Evolutionary conservation across 345 rosid genomes (phyloP).

Genomic region (Pistacia integerrima): DNA sequence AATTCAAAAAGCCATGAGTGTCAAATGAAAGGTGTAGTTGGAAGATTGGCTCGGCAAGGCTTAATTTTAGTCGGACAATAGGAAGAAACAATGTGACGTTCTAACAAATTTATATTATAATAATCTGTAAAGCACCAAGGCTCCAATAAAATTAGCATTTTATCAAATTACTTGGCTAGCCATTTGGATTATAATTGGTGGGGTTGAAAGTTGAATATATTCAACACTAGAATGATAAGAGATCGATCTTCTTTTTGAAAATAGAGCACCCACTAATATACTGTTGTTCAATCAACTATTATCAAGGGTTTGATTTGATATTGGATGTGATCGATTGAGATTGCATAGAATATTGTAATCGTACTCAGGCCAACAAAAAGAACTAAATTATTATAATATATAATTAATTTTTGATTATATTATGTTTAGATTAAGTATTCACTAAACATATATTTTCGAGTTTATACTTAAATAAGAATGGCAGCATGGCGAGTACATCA

Average conservation of each 20-base stretch:
- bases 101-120: not conserved
- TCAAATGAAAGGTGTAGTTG: not conserved
- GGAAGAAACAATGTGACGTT: not conserved
- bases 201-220: not conserved
- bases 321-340: not conserved
- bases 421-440: no score
- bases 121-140: not conserved
- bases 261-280: no score
- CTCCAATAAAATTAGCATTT: not conserved
- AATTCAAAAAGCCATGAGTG: not conserved
- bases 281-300: no score
- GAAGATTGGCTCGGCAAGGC: not conserved
- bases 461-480: no score
- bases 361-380: no score
- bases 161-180: constrained; percentile 8
- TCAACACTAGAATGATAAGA: constrained; percentile 4
- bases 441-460: no score
- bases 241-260: not conserved
- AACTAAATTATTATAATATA: no score
- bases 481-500: no score
- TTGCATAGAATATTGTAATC: no score
- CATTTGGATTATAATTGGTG: not conserved
- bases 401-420: no score
- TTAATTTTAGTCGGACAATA: not conserved
- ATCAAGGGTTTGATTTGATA: not conserved